phyloP scores from a whole-genome alignment of 257 asterid genomes.

The Linaria vulgaris region DNA sequence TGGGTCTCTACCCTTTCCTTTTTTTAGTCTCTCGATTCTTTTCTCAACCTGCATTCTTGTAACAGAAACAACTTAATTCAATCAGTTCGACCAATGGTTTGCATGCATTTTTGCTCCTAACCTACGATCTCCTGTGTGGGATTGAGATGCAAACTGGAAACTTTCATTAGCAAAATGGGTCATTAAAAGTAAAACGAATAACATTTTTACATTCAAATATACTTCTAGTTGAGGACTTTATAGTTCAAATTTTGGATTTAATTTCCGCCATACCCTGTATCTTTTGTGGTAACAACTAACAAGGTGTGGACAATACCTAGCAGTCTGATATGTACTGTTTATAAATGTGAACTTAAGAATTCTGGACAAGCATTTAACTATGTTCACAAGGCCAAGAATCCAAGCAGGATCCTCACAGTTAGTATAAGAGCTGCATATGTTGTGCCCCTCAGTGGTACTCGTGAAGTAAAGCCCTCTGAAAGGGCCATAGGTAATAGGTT shows the following conservation, averaged over 20 bases:
- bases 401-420: neutral
- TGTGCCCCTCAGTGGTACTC: neutral
- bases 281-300: neutral
- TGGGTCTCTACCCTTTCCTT: constrained; percentile 80
- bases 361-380: neutral
- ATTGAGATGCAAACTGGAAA: neutral
- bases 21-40: constrained; percentile 88
- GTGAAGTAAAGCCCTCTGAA: neutral
- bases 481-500: neutral
- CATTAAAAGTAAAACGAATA: neutral
- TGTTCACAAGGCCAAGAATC: neutral
- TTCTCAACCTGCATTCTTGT: constrained; percentile 93
- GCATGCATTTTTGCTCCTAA: neutral
- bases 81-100: constrained; percentile 25
- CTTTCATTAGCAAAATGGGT: neutral
- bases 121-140: neutral
- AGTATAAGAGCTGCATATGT: neutral
- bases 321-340: constrained; percentile 8
- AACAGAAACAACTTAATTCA: constrained; percentile 40
- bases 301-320: neutral
- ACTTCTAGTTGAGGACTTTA: neutral
- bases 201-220: neutral
- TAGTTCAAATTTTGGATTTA: constrained; percentile 7
- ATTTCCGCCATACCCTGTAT: neutral
- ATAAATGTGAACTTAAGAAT: neutral